Conservation (phyloP, 1,284 basidiomycete genomes). For the Fomitopsis pinicola region DNA sequence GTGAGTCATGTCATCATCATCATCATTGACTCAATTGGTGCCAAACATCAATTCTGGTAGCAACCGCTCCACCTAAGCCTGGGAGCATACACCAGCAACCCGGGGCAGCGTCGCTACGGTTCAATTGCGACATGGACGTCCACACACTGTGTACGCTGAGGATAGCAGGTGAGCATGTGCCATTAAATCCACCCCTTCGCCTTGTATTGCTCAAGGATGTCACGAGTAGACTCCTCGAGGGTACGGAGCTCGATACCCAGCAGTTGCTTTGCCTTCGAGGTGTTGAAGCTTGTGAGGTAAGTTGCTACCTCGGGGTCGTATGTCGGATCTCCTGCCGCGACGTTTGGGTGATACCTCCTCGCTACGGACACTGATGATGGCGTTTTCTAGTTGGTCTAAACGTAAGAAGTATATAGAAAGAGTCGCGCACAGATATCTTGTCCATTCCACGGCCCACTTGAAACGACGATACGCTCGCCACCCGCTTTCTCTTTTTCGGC, state of each 20-base stretch:
- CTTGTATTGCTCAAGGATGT: slow-evolving; percentile 36
- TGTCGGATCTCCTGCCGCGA: slow-evolving; percentile 17
- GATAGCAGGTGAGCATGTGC: no score
- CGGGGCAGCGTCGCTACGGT: no score
- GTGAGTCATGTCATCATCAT: no score
- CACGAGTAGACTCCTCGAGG: slow-evolving; percentile 37
- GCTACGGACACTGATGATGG: slow-evolving; percentile 10
- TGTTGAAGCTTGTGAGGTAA: slow-evolving; percentile 23
- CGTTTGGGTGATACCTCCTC: slow-evolving; percentile 12
- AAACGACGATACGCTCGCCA: slow-evolving; percentile 46
- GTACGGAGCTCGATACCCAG: slow-evolving; percentile 43
- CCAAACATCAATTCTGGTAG: no score
- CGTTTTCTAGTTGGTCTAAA: neutral
- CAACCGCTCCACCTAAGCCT: no score
- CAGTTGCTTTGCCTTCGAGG: slow-evolving; percentile 35
- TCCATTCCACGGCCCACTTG: slow-evolving; percentile 1
- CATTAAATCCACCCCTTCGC: slow-evolving; percentile 6
- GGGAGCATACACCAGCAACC: no score
- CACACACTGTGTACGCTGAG: no score
- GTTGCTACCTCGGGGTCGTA: slow-evolving; percentile 24
- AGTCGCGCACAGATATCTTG: slow-evolving; percentile 9
- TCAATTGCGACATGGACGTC: no score
- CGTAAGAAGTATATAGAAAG: slow-evolving; percentile 10
- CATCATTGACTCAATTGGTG: no score
- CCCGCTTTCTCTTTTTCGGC: slow-evolving; percentile 50